phyloP scores from a whole-genome alignment of 805 yeast species.

The Candida insectorum region DNA sequence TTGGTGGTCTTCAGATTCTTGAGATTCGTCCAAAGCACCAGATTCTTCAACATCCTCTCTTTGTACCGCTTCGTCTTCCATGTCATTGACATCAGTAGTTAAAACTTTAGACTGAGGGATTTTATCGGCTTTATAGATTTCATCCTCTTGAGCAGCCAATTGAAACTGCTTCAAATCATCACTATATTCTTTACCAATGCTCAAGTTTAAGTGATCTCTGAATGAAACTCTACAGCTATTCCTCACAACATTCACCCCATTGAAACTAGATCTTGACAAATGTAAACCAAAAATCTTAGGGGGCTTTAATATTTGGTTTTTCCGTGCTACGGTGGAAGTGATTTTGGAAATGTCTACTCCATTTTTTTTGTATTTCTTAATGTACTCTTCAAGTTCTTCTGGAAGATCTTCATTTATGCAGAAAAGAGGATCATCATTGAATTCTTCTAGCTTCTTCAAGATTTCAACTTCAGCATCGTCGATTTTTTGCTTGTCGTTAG shows the following conservation, averaged over 20 bases:
- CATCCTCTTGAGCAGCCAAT: slow-evolving; percentile 16
- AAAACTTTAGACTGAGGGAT: slow-evolving; percentile 19
- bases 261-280: slow-evolving; percentile 76
- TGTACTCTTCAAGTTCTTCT: slow-evolving; percentile 43
- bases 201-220: slow-evolving; percentile 50
- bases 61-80: slow-evolving; percentile 32
- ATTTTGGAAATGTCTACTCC: slow-evolving; percentile 45
- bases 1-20: slow-evolving; percentile 15
- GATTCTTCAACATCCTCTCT: slow-evolving; percentile 35
- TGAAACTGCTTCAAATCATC: slow-evolving; percentile 36
- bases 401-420: slow-evolving; percentile 67
- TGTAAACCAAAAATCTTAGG: slow-evolving; percentile 80
- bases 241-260: slow-evolving; percentile 63
- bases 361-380: slow-evolving; percentile 43
- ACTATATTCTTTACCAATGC: slow-evolving; percentile 42
- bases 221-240: slow-evolving; percentile 72
- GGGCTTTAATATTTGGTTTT: slow-evolving; percentile 55
- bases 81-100: slow-evolving; percentile 28
- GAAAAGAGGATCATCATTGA: slow-evolving; percentile 34
- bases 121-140: slow-evolving; percentile 8
- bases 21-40: slow-evolving; percentile 24
- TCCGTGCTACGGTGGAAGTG: slow-evolving; percentile 66
- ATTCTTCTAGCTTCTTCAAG: slow-evolving; percentile 29
- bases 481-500: slow-evolving; percentile 23
- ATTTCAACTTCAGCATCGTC: slow-evolving; percentile 8